Percentiles rank a stretch among this genome's conserved stretches.
phyloP scores from a whole-genome alignment of 83 land plant species.

The Thuja plicata region DNA sequence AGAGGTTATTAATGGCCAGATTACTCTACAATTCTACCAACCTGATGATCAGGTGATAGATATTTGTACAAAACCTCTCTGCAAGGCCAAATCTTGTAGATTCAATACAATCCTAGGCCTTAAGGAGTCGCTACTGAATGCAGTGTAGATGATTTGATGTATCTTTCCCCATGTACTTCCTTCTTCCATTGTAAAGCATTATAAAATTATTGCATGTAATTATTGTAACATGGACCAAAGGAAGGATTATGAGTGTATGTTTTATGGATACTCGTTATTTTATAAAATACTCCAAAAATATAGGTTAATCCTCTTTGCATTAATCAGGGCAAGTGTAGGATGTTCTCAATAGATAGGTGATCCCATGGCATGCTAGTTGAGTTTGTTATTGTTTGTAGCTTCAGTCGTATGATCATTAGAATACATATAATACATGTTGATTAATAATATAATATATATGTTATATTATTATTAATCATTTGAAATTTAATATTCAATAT shows the following conservation, averaged over 20 bases:
- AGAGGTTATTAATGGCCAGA: neutral
- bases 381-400: no score
- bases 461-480: no score
- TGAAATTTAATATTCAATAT: no score
- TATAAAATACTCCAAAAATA: no score
- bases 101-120: neutral
- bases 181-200: neutral
- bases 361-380: neutral
- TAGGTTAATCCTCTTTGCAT: no score
- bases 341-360: neutral
- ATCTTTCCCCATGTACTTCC: neutral
- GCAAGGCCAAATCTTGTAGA: neutral
- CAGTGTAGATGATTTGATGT: neutral
- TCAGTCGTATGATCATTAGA: no score
- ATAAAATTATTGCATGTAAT: no score
- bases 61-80: neutral
- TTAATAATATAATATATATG: no score
- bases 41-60: neutral
- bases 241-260: no score
- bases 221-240: neutral
- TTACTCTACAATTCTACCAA: neutral
- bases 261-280: no score
- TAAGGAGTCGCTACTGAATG: neutral
- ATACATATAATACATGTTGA: no score
- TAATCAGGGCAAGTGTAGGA: no score